phyloP scores from a whole-genome alignment of 768 basidiomycete species.

The Obba rivulosa region DNA sequence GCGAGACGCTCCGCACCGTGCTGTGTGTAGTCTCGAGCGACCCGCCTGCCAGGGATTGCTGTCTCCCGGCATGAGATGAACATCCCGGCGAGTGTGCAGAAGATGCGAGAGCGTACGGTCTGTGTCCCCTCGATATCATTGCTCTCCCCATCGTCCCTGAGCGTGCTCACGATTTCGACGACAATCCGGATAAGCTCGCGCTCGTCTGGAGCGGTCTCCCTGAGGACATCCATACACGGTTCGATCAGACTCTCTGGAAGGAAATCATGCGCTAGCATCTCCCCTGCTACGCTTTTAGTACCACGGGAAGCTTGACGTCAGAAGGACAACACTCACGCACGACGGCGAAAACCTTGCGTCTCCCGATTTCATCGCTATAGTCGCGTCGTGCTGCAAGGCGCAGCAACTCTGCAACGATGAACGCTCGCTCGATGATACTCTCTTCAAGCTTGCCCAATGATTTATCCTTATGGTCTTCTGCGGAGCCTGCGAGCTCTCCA shows the following conservation, averaged over 20 bases:
- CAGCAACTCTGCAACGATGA: conserved; percentile 41
- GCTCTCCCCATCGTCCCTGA: conserved; percentile 28
- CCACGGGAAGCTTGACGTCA: too few species aligned
- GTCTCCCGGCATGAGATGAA: not conserved
- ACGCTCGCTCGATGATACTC: conserved; percentile 20
- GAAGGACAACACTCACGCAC: conserved; percentile 30
- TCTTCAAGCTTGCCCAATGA: conserved; percentile 19
- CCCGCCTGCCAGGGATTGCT: conserved; percentile 5
- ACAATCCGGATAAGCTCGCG: conserved; percentile 44
- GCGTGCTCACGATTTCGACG: conserved; percentile 44
- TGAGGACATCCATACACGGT: conserved; percentile 41
- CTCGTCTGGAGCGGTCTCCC: conserved; percentile 39
- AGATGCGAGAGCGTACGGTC: too few species aligned
- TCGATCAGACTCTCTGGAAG: conserved; percentile 41
- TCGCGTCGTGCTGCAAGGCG: conserved; percentile 39
- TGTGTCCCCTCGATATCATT: conserved; percentile 7
- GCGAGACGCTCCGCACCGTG: conserved; percentile 1
- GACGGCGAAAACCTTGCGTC: conserved; percentile 45
- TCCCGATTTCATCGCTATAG: conserved; percentile 48
- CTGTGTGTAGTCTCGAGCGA: conserved; percentile 9
- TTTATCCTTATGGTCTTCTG: conserved; percentile 13
- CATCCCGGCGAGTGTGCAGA: not conserved
- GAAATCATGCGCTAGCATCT: conserved; percentile 40
- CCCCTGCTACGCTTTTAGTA: conserved; percentile 26
- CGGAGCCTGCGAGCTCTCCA: not conserved